Percentiles rank a stretch among this genome's conserved stretches.
phyloP scores from a whole-genome alignment of 2,329 filamentous ascomycete genomes.

The Fusarium begoniae region DNA sequence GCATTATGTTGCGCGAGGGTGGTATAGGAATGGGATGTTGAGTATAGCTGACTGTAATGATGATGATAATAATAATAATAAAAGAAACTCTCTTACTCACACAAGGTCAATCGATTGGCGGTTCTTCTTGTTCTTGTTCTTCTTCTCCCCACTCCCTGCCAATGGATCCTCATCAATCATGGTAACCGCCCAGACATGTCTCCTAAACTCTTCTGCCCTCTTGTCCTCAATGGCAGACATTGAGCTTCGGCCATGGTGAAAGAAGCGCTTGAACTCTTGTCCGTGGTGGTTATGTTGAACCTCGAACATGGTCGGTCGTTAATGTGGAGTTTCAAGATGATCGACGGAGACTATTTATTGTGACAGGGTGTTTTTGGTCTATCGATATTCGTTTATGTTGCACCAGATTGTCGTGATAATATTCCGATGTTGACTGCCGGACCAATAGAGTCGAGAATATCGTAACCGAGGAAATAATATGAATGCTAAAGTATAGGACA shows the following conservation, averaged over 20 bases:
- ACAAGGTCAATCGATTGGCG: constrained; percentile 34
- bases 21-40: constrained; percentile 5
- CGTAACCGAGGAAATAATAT: background rate
- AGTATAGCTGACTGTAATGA: background rate
- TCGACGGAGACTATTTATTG: constrained; percentile 1
- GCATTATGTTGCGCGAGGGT: background rate
- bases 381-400: constrained; percentile 2
- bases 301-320: constrained; percentile 37
- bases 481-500: constrained; percentile 17
- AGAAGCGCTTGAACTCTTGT: constrained; percentile 41
- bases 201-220: constrained; percentile 41
- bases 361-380: constrained; percentile 10
- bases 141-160: constrained; percentile 18
- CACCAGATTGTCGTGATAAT: constrained; percentile 11
- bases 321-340: constrained; percentile 16
- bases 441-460: constrained; percentile 1
- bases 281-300: constrained; percentile 41
- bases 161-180: constrained; percentile 42
- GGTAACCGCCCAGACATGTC: constrained; percentile 41
- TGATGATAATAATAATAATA: background rate
- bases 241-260: constrained; percentile 40
- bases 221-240: constrained; percentile 42
- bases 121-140: background rate
- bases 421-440: background rate
- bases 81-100: constrained; percentile 30